A percentile compares a stretch with the other conserved stretches of the same genome.
These are phyloP conservation scores for Eucalyptus erythrocorys DNA, from an alignment of 345 rosid genomes.

Conservation along the genomic window DNA sequence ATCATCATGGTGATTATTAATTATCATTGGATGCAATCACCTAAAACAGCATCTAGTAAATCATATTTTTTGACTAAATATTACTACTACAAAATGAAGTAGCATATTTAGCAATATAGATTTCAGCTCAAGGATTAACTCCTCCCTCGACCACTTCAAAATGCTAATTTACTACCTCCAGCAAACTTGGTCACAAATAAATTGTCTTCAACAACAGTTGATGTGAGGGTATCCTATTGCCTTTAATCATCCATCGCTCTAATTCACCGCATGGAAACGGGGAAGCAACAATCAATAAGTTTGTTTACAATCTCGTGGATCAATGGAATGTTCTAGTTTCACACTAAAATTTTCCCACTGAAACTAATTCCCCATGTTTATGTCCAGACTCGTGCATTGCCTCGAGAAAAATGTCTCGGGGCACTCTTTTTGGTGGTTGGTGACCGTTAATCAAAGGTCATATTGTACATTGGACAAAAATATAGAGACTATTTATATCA, in stretches of 20 bases:
- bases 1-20: not conserved
- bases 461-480: too few relatives aligned
- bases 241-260: not conserved
- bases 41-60: not conserved
- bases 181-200: not conserved
- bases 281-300: not conserved
- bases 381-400: slow-evolving; percentile 87
- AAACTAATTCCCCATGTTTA: slow-evolving; percentile 50
- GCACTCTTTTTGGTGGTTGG: not conserved
- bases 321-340: not conserved
- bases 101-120: not conserved
- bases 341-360: slow-evolving; percentile 38
- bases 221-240: not conserved
- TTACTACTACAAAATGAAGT: not conserved
- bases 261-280: not conserved
- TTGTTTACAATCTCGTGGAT: not conserved
- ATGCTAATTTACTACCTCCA: not conserved
- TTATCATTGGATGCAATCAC: not conserved
- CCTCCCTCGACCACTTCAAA: not conserved
- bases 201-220: not conserved
- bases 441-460: not conserved
- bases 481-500: too few relatives aligned
- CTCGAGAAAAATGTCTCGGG: slow-evolving; percentile 15
- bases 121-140: not conserved
- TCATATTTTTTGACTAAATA: not conserved